phyloP scores from a whole-genome alignment of 441 rosid species.

The Arabidopsis lyrata region DNA sequence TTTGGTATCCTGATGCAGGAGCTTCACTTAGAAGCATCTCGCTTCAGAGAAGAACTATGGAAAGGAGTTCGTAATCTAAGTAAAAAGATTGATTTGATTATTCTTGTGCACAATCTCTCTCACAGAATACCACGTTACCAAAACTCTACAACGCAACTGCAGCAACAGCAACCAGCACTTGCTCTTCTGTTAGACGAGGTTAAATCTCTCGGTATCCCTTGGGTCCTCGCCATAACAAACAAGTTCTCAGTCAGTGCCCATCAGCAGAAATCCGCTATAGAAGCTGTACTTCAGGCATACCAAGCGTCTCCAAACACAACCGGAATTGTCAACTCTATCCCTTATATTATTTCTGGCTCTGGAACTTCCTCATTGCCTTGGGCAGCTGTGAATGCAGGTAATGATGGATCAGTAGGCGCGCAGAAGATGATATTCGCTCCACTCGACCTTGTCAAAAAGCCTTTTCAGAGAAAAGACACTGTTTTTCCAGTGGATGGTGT shows the following conservation, averaged over 20 bases:
- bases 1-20: constrained; percentile 56
- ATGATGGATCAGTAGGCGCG: constrained; percentile 56
- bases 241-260: constrained; percentile 98
- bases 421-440: constrained; percentile 76
- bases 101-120: constrained; percentile 94
- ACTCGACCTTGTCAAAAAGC: constrained; percentile 67
- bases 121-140: constrained; percentile 83
- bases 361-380: constrained; percentile 77
- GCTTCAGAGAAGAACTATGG: constrained; percentile 94
- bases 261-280: constrained; percentile 82
- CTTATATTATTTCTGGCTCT: constrained; percentile 76
- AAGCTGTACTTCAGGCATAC: constrained; percentile 80
- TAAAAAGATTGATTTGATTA: constrained; percentile 81
- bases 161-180: constrained; percentile 69
- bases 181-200: constrained; percentile 84
- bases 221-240: constrained; percentile 96
- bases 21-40: constrained; percentile 67
- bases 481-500: constrained; percentile 85
- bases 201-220: constrained; percentile 93
- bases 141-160: constrained; percentile 51
- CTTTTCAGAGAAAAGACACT: constrained; percentile 82
- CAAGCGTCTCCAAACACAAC: constrained; percentile 73
- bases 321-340: constrained; percentile 84
- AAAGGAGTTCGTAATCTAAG: constrained; percentile 80
- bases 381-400: constrained; percentile 63